A percentile compares a stretch with the other conserved stretches of the same genome.
Evolutionary conservation across 2,329 filamentous ascomycete species (phyloP).

Genomic region (Xylaria multiplex): DNA sequence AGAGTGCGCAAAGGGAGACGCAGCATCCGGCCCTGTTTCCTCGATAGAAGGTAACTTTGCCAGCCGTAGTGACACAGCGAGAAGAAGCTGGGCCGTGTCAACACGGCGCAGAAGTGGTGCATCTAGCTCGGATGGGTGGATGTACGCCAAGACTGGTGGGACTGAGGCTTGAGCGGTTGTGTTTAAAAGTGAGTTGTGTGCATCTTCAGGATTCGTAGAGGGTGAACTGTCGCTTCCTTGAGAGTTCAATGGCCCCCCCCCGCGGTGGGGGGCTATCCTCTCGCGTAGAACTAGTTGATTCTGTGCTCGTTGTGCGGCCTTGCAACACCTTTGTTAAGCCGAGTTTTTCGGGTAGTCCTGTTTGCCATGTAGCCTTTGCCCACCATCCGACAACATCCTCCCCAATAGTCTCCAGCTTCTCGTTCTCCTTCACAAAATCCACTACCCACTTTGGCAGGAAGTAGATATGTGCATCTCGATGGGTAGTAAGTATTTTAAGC

Average conservation of each 20-base stretch:
- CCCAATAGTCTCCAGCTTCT: slow-evolving; percentile 84
- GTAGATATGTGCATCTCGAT: slow-evolving; percentile 94
- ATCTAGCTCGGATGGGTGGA: slow-evolving; percentile 70
- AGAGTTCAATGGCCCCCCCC: slow-evolving; percentile 36
- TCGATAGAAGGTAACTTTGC: slow-evolving; percentile 82
- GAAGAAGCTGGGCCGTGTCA: slow-evolving; percentile 83
- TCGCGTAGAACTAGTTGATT: slow-evolving; percentile 49
- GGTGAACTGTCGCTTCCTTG: slow-evolving; percentile 39
- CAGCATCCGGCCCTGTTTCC: slow-evolving; percentile 64
- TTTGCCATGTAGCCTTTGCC: slow-evolving; percentile 94
- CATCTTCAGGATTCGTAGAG: slow-evolving; percentile 37
- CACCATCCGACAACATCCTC: slow-evolving; percentile 95
- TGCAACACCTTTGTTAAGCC: slow-evolving; percentile 74
- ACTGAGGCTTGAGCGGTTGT: slow-evolving; percentile 53
- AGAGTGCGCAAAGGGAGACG: slow-evolving; percentile 80
- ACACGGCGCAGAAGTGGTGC: slow-evolving; percentile 83
- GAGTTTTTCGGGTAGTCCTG: slow-evolving; percentile 80
- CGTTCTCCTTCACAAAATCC: slow-evolving; percentile 81
- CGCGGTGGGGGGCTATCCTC: slow-evolving; percentile 34
- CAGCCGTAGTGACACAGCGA: slow-evolving; percentile 83
- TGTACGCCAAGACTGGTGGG: slow-evolving; percentile 82
- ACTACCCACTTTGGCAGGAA: slow-evolving; percentile 93
- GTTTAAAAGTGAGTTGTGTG: slow-evolving; percentile 41
- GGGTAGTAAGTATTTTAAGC: slow-evolving; percentile 81
- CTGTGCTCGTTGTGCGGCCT: slow-evolving; percentile 53